Conservation (phyloP, 2,329 filamentous ascomycete species). For the Scedosporium dehoogii region DNA sequence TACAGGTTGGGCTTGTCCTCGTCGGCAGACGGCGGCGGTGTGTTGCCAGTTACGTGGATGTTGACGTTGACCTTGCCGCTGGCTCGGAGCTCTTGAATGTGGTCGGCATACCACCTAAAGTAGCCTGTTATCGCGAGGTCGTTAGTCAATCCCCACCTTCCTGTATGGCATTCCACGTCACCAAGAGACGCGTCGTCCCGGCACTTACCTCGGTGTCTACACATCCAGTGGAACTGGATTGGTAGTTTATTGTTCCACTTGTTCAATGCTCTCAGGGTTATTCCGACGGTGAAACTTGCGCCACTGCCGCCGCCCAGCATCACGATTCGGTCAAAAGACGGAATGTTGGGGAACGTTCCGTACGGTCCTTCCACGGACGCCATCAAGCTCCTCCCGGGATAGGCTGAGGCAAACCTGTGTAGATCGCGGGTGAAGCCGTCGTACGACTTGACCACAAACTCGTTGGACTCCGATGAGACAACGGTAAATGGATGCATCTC, state of each 20-base stretch:
- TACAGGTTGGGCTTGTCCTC: neutral
- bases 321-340: conserved; percentile 44
- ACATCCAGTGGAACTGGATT: conserved; percentile 30
- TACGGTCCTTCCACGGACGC: conserved; percentile 51
- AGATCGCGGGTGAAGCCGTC: conserved; percentile 50
- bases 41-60: conserved; percentile 24
- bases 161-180: conserved; percentile 25
- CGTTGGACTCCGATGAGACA: conserved; percentile 35
- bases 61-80: conserved; percentile 20
- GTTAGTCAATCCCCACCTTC: conserved; percentile 18
- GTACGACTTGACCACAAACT: conserved; percentile 49
- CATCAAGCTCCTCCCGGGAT: conserved; percentile 37
- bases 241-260: conserved; percentile 6
- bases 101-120: conserved; percentile 26
- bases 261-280: conserved; percentile 19
- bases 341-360: conserved; percentile 42
- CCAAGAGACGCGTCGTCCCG: neutral
- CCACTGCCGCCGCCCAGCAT: conserved; percentile 52
- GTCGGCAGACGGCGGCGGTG: conserved; percentile 2
- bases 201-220: conserved; percentile 25
- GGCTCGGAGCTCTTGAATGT: conserved; percentile 20
- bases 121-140: conserved; percentile 16
- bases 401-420: conserved; percentile 36
- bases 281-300: conserved; percentile 42
- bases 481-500: conserved; percentile 59